Percentiles rank a stretch among this genome's conserved stretches.
phyloP scores from a whole-genome alignment of 1,284 basidiomycete species.

The Clitocybe nebularis region DNA sequence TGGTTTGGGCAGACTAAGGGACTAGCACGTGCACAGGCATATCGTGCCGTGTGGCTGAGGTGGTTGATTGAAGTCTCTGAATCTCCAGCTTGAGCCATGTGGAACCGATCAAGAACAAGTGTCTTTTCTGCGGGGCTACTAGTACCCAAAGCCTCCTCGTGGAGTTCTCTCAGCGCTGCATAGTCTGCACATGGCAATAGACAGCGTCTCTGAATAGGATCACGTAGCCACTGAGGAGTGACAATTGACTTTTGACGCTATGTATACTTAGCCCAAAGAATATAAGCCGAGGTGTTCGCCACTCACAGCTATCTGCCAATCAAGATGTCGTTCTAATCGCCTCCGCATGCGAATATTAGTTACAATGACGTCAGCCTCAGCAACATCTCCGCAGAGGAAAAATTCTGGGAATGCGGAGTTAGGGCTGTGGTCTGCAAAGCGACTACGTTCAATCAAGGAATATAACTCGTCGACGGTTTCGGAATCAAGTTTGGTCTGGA shows the following conservation, averaged over 20 bases:
- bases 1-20: slow-evolving; percentile 68
- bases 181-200: slow-evolving; percentile 49
- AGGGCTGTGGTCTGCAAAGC: slow-evolving; percentile 17
- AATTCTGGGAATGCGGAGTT: slow-evolving; percentile 22
- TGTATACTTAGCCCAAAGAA: neutral
- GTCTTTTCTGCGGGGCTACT: too few relatives aligned
- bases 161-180: slow-evolving; percentile 47
- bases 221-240: slow-evolving; percentile 62
- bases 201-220: slow-evolving; percentile 44
- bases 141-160: too few relatives aligned
- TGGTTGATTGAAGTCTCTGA: too few relatives aligned
- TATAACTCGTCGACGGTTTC: slow-evolving; percentile 42
- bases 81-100: too few relatives aligned
- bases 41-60: too few relatives aligned
- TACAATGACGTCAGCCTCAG: slow-evolving; percentile 62
- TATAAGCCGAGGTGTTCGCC: neutral
- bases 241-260: slow-evolving; percentile 65
- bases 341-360: slow-evolving; percentile 62
- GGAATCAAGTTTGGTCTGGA: slow-evolving; percentile 56
- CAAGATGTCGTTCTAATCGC: slow-evolving; percentile 64
- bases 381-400: slow-evolving; percentile 33
- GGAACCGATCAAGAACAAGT: too few relatives aligned
- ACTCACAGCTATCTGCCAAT: slow-evolving; percentile 61
- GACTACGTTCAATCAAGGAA: slow-evolving; percentile 37
- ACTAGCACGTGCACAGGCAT: slow-evolving; percentile 57